phyloP scores from a whole-genome alignment of 257 asterid genomes.

The Perilla frutescens region DNA sequence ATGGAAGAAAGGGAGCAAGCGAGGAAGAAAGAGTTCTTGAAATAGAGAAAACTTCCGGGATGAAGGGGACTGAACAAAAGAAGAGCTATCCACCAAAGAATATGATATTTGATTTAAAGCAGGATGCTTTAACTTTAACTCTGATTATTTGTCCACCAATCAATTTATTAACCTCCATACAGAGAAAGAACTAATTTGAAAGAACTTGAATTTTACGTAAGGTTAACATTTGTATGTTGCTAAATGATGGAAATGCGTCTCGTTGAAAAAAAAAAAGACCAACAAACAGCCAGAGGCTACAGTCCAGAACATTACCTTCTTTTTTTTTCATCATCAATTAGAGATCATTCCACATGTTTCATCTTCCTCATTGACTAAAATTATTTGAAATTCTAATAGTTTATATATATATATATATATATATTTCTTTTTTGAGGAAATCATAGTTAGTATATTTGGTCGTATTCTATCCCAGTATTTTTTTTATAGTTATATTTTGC shows the following conservation, averaged over 20 bases:
- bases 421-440: no score
- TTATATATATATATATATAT: not conserved
- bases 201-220: constrained; percentile 12
- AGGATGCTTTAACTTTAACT: not conserved
- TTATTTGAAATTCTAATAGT: not conserved
- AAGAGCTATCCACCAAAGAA: not conserved
- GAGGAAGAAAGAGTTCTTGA: not conserved
- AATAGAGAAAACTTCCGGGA: not conserved
- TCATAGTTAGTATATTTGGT: not conserved
- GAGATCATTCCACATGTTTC: constrained; percentile 8
- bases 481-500: constrained; percentile 35
- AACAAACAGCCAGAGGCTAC: not conserved
- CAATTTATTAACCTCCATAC: not conserved
- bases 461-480: not conserved
- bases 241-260: constrained; percentile 10
- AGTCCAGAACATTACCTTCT: not conserved
- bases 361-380: constrained; percentile 19
- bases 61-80: not conserved
- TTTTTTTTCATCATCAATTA: not conserved
- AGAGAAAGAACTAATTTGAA: not conserved
- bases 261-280: not conserved
- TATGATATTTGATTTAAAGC: constrained; percentile 4
- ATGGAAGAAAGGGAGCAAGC: not conserved
- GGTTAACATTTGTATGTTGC: not conserved
- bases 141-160: constrained; percentile 14